These are phyloP conservation scores for Xylaria sp. DNA, from an alignment of 2,329 filamentous ascomycete species.

Conservation along the genomic window DNA sequence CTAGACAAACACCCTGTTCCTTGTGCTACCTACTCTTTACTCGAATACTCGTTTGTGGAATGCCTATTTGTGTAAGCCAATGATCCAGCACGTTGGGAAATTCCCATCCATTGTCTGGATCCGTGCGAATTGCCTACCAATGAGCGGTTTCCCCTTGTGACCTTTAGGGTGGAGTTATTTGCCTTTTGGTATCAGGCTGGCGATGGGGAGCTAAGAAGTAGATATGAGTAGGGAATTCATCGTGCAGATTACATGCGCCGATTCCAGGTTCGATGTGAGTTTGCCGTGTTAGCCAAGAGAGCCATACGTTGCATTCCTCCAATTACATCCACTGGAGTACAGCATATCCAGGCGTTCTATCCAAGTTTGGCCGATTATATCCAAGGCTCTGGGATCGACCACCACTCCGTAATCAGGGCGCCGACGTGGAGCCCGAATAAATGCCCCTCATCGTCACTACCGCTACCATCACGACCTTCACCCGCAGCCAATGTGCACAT, in stretches of 20 bases:
- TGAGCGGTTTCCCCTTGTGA: constrained; percentile 13
- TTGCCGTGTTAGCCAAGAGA: constrained; percentile 24
- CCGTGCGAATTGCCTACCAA: constrained; percentile 12
- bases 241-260: constrained; percentile 33
- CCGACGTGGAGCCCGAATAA: constrained; percentile 36
- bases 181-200: constrained; percentile 23
- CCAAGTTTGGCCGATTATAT: constrained; percentile 28
- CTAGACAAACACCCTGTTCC: constrained; percentile 2
- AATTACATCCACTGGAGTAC: constrained; percentile 11
- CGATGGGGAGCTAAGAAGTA: background rate
- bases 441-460: constrained; percentile 31
- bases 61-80: constrained; percentile 5
- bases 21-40: background rate
- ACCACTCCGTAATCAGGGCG: constrained; percentile 31
- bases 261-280: constrained; percentile 29
- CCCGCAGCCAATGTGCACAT: constrained; percentile 32
- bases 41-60: background rate
- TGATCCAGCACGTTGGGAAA: constrained; percentile 15
- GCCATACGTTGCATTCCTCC: constrained; percentile 12
- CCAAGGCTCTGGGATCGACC: constrained; percentile 34
- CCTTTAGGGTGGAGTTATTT: constrained; percentile 11
- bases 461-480: constrained; percentile 27
- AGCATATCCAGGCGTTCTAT: constrained; percentile 18
- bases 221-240: background rate
- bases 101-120: constrained; percentile 20